A percentile compares a stretch with the other conserved stretches of the same genome.
phyloP scores from a whole-genome alignment of 352 stramenopile species.

The Phytopythium litorale region DNA sequence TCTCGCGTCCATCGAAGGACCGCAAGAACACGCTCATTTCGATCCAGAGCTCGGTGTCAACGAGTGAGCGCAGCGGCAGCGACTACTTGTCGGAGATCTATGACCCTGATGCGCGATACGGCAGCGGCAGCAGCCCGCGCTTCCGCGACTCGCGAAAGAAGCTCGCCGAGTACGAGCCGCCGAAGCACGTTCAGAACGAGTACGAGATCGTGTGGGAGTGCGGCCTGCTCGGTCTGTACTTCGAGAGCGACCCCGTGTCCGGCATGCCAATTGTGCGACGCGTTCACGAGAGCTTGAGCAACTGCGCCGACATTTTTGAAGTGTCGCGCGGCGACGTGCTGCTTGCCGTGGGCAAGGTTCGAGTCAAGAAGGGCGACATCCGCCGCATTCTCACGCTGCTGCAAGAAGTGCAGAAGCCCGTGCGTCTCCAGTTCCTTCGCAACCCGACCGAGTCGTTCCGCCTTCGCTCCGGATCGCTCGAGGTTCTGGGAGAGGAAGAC shows the following conservation, averaged over 20 bases:
- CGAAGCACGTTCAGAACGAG: constrained; percentile 65
- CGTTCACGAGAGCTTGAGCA: constrained; percentile 84
- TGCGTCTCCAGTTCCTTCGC: constrained; percentile 68
- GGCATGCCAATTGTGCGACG: constrained; percentile 86
- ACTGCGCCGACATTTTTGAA: constrained; percentile 83
- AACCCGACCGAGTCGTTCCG: constrained; percentile 71
- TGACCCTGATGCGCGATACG: constrained; percentile 41
- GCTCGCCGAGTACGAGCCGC: constrained; percentile 56
- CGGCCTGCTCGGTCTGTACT: constrained; percentile 77
- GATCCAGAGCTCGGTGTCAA: constrained; percentile 44
- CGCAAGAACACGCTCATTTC: constrained; percentile 51
- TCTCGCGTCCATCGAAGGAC: constrained; percentile 29
- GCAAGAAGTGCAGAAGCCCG: constrained; percentile 80
- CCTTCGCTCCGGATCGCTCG: constrained; percentile 61
- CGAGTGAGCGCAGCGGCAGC: constrained; percentile 50
- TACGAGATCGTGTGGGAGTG: constrained; percentile 90
- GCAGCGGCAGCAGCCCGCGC: constrained; percentile 35
- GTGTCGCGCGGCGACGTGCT: constrained; percentile 79
- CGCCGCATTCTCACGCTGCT: constrained; percentile 71
- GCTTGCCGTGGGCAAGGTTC: constrained; percentile 67
- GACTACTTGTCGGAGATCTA: constrained; percentile 37
- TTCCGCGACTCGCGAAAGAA: constrained; percentile 58
- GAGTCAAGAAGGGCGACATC: constrained; percentile 80
- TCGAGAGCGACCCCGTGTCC: constrained; percentile 74
- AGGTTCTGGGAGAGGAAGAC: constrained; percentile 78